These are phyloP conservation scores for Suillus discolor DNA, from an alignment of 768 basidiomycete species.

Conservation along the genomic window DNA sequence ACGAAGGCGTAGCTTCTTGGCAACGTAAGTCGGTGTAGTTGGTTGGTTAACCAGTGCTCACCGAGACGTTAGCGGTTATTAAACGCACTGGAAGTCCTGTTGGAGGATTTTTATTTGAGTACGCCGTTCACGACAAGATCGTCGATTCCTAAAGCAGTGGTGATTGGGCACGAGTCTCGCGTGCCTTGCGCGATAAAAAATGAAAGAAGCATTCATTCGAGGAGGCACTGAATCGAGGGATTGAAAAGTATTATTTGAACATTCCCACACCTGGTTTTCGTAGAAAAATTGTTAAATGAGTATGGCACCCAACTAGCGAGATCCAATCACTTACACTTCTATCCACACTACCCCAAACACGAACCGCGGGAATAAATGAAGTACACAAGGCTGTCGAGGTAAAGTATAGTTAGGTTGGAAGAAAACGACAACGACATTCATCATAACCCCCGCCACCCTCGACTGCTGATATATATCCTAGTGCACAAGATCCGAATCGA, in stretches of 20 bases:
- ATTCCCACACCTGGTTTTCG: neutral
- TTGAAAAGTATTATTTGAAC: slow-evolving; percentile 1
- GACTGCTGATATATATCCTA: neutral
- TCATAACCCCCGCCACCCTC: neutral
- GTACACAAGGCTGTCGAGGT: neutral
- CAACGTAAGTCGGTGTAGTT: slow-evolving; percentile 2
- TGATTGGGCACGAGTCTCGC: neutral
- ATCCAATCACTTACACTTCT: neutral
- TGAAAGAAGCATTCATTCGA: neutral
- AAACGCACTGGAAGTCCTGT: neutral
- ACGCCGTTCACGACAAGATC: neutral
- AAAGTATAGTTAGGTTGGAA: neutral
- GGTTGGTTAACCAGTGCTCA: neutral
- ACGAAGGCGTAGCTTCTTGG: neutral
- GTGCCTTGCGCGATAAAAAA: neutral
- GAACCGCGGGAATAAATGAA: neutral
- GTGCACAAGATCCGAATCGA: too few relatives aligned
- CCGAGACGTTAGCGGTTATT: neutral
- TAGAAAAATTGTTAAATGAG: neutral
- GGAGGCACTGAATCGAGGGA: neutral
- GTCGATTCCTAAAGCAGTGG: neutral
- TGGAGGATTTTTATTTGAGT: neutral
- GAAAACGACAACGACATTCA: neutral
- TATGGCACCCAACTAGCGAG: neutral
- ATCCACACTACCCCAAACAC: neutral